A percentile compares a stretch with the other conserved stretches of the same genome.
These are phyloP conservation scores for Calocybe gambosa DNA, from an alignment of 1,284 basidiomycete species.

Conservation along the genomic window DNA sequence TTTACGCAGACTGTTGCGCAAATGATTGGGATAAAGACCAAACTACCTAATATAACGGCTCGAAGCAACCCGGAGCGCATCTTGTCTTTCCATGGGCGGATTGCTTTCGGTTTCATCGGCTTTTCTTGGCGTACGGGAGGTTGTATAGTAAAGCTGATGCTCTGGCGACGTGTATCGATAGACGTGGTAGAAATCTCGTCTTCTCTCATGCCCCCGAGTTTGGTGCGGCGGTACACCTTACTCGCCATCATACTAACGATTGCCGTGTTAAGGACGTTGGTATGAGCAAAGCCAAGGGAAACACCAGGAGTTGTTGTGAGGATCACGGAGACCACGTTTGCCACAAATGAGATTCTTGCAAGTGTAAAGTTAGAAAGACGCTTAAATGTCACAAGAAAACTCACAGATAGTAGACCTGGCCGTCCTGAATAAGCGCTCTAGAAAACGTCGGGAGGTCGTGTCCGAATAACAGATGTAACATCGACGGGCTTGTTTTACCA, in stretches of 20 bases:
- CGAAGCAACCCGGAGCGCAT: neutral
- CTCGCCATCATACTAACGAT: constrained; percentile 11
- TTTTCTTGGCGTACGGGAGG: too few relatives aligned
- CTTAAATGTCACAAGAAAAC: neutral
- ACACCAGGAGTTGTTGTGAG: neutral
- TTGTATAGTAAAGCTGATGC: too few relatives aligned
- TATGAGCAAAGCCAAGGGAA: constrained; percentile 3
- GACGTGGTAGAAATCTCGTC: constrained; percentile 4
- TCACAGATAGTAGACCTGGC: neutral
- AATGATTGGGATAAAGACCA: neutral
- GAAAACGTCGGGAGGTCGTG: constrained; percentile 2
- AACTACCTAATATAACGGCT: neutral
- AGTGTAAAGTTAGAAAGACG: too few relatives aligned
- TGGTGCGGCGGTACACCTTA: constrained; percentile 10
- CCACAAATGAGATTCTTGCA: constrained; percentile 3
- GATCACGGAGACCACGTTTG: constrained; percentile 7
- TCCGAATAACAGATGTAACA: neutral
- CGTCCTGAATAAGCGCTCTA: neutral
- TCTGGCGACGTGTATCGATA: neutral
- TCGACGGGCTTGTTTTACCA: neutral
- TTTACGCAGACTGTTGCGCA: neutral
- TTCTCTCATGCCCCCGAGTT: constrained; percentile 6
- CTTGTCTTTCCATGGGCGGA: neutral
- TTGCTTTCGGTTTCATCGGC: neutral
- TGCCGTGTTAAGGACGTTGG: constrained; percentile 1